Conservation (phyloP, 2,329 filamentous ascomycete species). For the Pseudogymnoascus sp. region DNA sequence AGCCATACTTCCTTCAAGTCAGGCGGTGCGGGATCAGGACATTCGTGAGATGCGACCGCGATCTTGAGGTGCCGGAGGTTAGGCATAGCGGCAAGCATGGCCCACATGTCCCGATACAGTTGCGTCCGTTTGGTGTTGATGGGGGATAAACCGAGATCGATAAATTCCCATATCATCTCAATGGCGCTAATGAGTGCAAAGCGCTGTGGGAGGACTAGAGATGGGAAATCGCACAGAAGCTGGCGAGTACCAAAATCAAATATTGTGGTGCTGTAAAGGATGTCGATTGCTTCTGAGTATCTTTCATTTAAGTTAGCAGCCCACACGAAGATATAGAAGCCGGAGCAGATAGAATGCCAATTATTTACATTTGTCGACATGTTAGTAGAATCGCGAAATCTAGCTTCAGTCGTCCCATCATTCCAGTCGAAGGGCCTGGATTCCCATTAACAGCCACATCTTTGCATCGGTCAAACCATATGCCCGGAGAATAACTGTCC, state of each 20-base stretch:
- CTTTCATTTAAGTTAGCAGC: slow-evolving; percentile 14
- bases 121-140: neutral
- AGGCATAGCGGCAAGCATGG: slow-evolving; percentile 1
- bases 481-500: slow-evolving; percentile 15
- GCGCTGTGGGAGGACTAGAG: slow-evolving; percentile 21
- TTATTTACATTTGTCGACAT: slow-evolving; percentile 19
- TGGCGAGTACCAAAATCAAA: slow-evolving; percentile 26
- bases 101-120: slow-evolving; percentile 2
- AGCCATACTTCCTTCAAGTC: slow-evolving; percentile 2
- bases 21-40: neutral
- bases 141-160: neutral
- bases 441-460: slow-evolving; percentile 13
- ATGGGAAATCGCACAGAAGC: slow-evolving; percentile 21
- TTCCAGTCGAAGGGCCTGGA: slow-evolving; percentile 13
- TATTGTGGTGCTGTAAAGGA: slow-evolving; percentile 24
- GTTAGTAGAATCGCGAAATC: slow-evolving; percentile 20
- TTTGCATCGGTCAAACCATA: slow-evolving; percentile 19
- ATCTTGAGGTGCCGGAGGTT: slow-evolving; percentile 9
- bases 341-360: neutral
- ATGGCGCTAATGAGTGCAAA: slow-evolving; percentile 22
- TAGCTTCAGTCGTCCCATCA: slow-evolving; percentile 19
- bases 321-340: too few species aligned
- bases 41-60: slow-evolving; percentile 8
- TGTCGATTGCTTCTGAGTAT: slow-evolving; percentile 22
- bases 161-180: slow-evolving; percentile 20